Evolutionary conservation across 768 basidiomycete species (phyloP), one percentile per base, ranked within the genome.

Genomic region (Hemileccinum rubropunctum): DNA sequence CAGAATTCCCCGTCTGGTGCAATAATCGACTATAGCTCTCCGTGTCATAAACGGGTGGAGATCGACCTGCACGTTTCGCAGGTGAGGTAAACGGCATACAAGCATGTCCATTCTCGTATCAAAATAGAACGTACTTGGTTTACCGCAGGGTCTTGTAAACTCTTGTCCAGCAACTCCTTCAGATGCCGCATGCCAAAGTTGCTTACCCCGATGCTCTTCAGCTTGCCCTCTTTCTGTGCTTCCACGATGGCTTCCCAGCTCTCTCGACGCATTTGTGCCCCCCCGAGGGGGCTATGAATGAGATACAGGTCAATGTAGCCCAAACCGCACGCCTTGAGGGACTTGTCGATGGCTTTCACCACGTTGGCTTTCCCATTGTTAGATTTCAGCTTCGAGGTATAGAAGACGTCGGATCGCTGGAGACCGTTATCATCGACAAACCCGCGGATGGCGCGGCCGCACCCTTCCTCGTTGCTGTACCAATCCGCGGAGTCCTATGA

Each of bases 21-120:
- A 85, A 30, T 59, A 78, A 6, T 71, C 69, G 26, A 88, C 83
- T 41, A 87, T 79, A 41, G 83, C 79, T 17, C 68, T 71, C 37
- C 82, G 76, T 28, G 79, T 76, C 83, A 85, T 86, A 64, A 86
- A 90, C 2, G 85, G 88, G 66, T 89, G 78, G 20, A 80, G 61
- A 58, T 82, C 78, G 47, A 79, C 76, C 75, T 78, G 37, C 51
- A 33, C 39, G 50, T 33, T 42, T 53, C 26, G 48, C 13, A 39
- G 23, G 40, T 37, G 50, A 47, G 51, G 51, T 37, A 39, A 34
- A 54, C 27, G 44, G 23, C 27, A 32, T 42, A 40, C 42, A n/a
- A n/a, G n/a, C n/a, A n/a, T 9, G 38, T 15, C 33, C 37, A 30
- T 35, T 38, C 45, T 35, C 32, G 4, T 18, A 44, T 44, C 21